Evolutionary conservation across 78 protist species (phyloP).

Genomic region (slime mould (Dictyostelium discoideum)): DNA sequence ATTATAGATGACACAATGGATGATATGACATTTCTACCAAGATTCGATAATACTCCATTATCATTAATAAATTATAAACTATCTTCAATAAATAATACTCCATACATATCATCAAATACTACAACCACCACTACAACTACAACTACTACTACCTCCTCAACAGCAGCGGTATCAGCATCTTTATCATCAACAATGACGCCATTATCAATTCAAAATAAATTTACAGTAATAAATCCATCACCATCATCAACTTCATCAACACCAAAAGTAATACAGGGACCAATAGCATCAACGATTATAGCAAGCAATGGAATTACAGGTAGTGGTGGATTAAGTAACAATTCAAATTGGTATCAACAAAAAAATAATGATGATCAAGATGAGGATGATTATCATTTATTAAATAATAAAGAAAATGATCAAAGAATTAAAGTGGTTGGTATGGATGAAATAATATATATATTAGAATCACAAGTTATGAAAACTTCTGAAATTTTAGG

Average conservation of each 20-base stretch:
- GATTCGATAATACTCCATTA: background rate
- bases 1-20: slow-evolving; percentile 30
- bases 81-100: background rate
- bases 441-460: background rate
- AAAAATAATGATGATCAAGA: background rate
- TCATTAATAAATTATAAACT: background rate
- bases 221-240: background rate
- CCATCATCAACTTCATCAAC: background rate
- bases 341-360: background rate
- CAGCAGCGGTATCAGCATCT: no score
- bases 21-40: slow-evolving; percentile 18
- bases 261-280: background rate
- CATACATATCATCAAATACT: background rate
- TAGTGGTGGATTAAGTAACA: background rate
- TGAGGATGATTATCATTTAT: background rate
- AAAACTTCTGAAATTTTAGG: slow-evolving; percentile 9
- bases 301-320: background rate
- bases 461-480: background rate
- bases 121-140: background rate
- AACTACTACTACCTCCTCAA: no score
- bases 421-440: background rate
- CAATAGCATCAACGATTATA: background rate
- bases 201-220: background rate
- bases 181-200: background rate
- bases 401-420: slow-evolving; percentile 14